These are phyloP conservation scores for Citrus mangshanensis DNA, from an alignment of 345 rosid species.

Conservation along the genomic window DNA sequence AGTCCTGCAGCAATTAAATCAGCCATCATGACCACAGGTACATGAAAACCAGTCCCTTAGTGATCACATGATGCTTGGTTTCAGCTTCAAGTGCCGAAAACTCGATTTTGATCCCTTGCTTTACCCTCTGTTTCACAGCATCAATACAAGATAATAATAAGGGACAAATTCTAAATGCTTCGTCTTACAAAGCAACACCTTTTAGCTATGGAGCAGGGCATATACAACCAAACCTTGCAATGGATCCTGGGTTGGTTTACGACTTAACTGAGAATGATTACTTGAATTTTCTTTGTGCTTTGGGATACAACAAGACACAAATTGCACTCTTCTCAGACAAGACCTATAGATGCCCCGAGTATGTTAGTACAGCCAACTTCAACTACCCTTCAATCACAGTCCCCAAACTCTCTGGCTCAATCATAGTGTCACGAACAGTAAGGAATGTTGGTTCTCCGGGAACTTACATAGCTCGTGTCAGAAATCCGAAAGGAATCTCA, in stretches of 20 bases:
- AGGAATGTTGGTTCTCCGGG: conserved; percentile 76
- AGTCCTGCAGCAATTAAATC: conserved; percentile 82
- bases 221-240: conserved; percentile 69
- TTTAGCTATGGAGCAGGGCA: conserved; percentile 85
- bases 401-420: conserved; percentile 28
- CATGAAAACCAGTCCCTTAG: conserved; percentile 12
- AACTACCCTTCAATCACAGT: conserved; percentile 87
- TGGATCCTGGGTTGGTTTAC: conserved; percentile 80
- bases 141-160: conserved; percentile 46
- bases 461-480: conserved; percentile 38
- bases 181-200: conserved; percentile 51
- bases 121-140: conserved; percentile 31
- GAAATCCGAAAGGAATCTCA: conserved; percentile 44
- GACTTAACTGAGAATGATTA: conserved; percentile 54
- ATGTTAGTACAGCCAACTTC: conserved; percentile 40
- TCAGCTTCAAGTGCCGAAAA: neutral
- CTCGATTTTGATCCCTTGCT: neutral
- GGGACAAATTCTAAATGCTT: conserved; percentile 42
- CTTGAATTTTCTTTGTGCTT: conserved; percentile 64
- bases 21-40: conserved; percentile 79
- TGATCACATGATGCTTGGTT: neutral
- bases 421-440: conserved; percentile 45
- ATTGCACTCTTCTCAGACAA: conserved; percentile 33
- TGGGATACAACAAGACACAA: conserved; percentile 53
- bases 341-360: conserved; percentile 43